Evolutionary conservation across 768 basidiomycete species (phyloP), one percentile per base, ranked within the genome.

Genomic region (Sporobolomyces phaffii): DNA sequence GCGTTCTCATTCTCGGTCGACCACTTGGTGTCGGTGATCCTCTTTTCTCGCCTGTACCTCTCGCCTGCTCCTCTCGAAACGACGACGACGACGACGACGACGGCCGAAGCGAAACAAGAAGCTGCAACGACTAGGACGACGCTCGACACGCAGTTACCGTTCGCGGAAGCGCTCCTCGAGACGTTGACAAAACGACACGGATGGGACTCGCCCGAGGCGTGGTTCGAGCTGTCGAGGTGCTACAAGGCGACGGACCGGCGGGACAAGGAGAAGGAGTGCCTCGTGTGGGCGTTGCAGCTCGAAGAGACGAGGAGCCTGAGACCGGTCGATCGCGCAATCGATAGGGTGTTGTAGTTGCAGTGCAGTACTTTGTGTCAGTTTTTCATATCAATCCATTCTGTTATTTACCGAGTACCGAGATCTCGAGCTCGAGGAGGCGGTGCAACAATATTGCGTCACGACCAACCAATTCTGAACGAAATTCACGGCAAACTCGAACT

Each of bases 171-270:
- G 3, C 79, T 93, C 73, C 81, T 98, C 31, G 83, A 83, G 1
- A 84, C 88, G 69, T 75, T 91, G 52, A 89, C 91, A 0, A 84
- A 88, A 1, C 79, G 81, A 0, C 60, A 64, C 15, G 94, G 87
- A 15, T 97, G 92, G 91, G 87, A 96, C 76, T 83, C 88, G 2
- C 84, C 92, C 0, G 94, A 98, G 76, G 93, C 89, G 29, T 99
- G 94, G 94, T 94, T 88, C 77, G 89, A 86, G 76, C 82, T 98
- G 18, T 89, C 43, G 2, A 18, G 45, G 63, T 68, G 67, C 48
- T 60, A 47, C 86, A 9, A 90, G 86, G 73, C 87, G 87, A 28
- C 88, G 88, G 56, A 84, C 83, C 68, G 86, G 5, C 1, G 11
- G n/a, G 64, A 85, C 56, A 80, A 84, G 54, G 88, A 89, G 73